phyloP scores from a whole-genome alignment of 139 green algal genomes.

The Deuterostichococcus epilithicus region DNA sequence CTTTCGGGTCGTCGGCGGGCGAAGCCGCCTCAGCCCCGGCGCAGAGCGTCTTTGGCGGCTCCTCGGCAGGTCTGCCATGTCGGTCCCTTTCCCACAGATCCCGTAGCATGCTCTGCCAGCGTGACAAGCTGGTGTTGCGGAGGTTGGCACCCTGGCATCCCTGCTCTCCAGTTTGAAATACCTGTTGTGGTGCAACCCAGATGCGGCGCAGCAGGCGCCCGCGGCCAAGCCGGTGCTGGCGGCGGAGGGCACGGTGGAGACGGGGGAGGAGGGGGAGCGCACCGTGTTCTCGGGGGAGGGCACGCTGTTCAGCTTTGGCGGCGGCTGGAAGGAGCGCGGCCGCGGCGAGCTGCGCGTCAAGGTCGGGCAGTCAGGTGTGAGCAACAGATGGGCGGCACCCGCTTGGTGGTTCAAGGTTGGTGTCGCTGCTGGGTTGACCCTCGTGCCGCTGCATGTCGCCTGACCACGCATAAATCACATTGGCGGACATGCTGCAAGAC shows the following conservation, averaged over 20 bases:
- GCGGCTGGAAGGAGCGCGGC: constrained; percentile 79
- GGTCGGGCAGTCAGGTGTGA: constrained; percentile 11
- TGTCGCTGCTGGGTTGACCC: not conserved
- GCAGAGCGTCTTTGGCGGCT: constrained; percentile 7
- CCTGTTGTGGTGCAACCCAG: constrained; percentile 13
- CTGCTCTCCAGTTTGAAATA: constrained; percentile 5
- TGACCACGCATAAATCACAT: no score
- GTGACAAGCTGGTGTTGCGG: no score
- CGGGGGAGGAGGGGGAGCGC: constrained; percentile 75
- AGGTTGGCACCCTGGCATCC: constrained; percentile 8
- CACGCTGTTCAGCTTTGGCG: constrained; percentile 79
- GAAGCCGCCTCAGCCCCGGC: not conserved
- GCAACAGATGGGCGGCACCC: not conserved
- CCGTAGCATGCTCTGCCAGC: no score
- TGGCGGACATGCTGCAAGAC: no score
- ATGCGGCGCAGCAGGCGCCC: not conserved
- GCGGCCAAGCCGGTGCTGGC: constrained; percentile 15
- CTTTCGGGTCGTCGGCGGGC: not conserved
- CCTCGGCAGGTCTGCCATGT: constrained; percentile 3
- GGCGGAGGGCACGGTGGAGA: constrained; percentile 42
- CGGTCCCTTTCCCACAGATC: no score
- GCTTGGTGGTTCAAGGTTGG: not conserved
- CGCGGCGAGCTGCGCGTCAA: constrained; percentile 84
- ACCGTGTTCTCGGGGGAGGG: constrained; percentile 52
- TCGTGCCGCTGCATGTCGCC: not conserved